phyloP scores from a whole-genome alignment of 2,329 filamentous ascomycete species.

The Cytospora leucostoma region DNA sequence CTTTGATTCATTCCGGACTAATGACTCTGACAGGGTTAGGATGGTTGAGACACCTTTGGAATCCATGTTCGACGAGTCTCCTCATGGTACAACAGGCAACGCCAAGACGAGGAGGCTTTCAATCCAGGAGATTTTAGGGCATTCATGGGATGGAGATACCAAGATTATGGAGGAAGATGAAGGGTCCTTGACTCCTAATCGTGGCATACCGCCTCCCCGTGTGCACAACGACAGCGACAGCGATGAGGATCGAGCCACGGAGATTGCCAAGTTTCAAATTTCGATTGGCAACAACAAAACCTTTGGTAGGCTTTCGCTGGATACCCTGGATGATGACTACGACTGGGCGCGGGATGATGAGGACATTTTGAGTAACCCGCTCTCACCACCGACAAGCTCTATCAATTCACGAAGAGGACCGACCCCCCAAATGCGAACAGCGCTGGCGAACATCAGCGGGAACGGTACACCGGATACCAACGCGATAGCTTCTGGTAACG shows the following conservation, averaged over 20 bases:
- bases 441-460: constrained; percentile 55
- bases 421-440: constrained; percentile 55
- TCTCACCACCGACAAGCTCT: constrained; percentile 60
- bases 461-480: constrained; percentile 44
- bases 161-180: constrained; percentile 67
- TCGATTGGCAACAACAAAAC: constrained; percentile 35
- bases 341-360: constrained; percentile 64
- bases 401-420: constrained; percentile 53
- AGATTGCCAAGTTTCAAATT: constrained; percentile 25
- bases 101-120: constrained; percentile 56
- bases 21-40: constrained; percentile 65
- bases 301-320: constrained; percentile 55
- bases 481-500: constrained; percentile 38
- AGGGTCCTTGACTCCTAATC: constrained; percentile 53
- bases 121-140: constrained; percentile 60
- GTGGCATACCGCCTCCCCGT: constrained; percentile 38
- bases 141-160: constrained; percentile 55
- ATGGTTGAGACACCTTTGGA: constrained; percentile 72
- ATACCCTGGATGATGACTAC: constrained; percentile 61
- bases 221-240: constrained; percentile 30
- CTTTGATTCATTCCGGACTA: constrained; percentile 75
- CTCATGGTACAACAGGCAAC: constrained; percentile 58
- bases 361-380: constrained; percentile 53
- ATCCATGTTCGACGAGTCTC: constrained; percentile 80
- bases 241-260: constrained; percentile 27